Evolutionary conservation across 2,329 filamentous ascomycete genomes (phyloP), one percentile per base, ranked within the genome.

Genomic region (Talaromyces sp.): DNA sequence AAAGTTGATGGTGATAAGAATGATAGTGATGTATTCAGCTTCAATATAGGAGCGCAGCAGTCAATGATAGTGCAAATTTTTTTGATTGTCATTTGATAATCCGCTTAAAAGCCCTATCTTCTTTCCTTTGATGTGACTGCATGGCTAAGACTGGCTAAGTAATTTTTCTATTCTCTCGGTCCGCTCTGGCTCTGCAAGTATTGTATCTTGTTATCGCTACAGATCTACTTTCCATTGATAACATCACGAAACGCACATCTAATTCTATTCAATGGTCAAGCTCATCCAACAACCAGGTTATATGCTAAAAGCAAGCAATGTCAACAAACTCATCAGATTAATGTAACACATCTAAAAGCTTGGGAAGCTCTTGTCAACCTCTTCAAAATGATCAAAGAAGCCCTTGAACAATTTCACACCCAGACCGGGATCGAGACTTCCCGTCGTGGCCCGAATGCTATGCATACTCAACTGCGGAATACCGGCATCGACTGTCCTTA

Each of bases 391-490:
- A 70, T 96, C 91, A 68, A 96, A 84, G 76, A 96, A 96, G 1
- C 88, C 92, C 81, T 91, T 90, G 80, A 96, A 97, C 67, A 92
- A 86, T 77, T 91, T 88, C 18, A 95, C 90, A 3, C 93, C 93
- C 67, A 97, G 79, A 0, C 93, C 93, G 0, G 93, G 93, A 72
- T 98, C 93, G 67, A 93, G 75, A 40, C 85, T 84, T 2, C 93
- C 93, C 0, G 91, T 96, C 0, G 92, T 96, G 0, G 93, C 93
- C 28, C 93, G 84, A 67, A 98, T 90, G 59, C 87, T 91, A 76
- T 98, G 93, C 93, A 98, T 98, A 72, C 89, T 93, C 69, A 97
- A 78, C 79, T 98, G 93, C 5, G 92, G 88, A 70, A 98, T 88
- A 14, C 93, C 93, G 0, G 91, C 92, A 73, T 98, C 93, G 56